These are phyloP conservation scores for Bolboschoenoplectus hybrid DNA, from an alignment of 202 grass and related monocot species.

Conservation along the genomic window DNA sequence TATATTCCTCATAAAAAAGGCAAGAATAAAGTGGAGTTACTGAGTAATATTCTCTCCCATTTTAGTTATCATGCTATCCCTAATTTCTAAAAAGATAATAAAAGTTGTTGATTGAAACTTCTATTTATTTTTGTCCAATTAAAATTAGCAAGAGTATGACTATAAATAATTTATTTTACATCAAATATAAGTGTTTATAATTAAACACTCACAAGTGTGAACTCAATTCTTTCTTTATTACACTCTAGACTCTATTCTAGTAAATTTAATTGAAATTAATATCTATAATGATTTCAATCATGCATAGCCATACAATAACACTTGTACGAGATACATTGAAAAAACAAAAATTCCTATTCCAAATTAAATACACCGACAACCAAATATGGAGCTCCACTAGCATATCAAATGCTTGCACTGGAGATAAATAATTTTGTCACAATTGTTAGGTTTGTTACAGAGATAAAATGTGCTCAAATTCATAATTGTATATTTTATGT, in stretches of 20 bases:
- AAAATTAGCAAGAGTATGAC: too few species aligned
- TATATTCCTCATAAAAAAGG: background rate
- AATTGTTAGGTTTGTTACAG: too few species aligned
- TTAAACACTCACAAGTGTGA: background rate
- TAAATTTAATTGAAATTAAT: background rate
- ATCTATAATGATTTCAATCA: background rate
- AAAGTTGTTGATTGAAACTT: background rate
- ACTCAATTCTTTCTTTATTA: background rate
- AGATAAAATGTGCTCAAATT: too few species aligned
- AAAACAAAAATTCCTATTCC: background rate
- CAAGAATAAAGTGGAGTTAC: background rate
- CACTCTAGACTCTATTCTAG: background rate
- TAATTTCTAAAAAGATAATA: background rate
- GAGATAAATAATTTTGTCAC: background rate
- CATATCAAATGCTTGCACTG: background rate
- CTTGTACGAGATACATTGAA: background rate
- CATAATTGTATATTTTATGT: too few species aligned
- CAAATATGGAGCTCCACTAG: background rate
- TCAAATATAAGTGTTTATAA: too few species aligned
- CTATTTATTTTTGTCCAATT: background rate
- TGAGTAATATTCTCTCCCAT: background rate
- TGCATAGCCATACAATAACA: background rate
- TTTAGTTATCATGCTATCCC: too few species aligned
- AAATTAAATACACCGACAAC: background rate
- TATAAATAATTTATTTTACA: too few species aligned